phyloP scores from a whole-genome alignment of 225 moss, liverwort and hornwort genomes.

The Takakia lepidozioides region DNA sequence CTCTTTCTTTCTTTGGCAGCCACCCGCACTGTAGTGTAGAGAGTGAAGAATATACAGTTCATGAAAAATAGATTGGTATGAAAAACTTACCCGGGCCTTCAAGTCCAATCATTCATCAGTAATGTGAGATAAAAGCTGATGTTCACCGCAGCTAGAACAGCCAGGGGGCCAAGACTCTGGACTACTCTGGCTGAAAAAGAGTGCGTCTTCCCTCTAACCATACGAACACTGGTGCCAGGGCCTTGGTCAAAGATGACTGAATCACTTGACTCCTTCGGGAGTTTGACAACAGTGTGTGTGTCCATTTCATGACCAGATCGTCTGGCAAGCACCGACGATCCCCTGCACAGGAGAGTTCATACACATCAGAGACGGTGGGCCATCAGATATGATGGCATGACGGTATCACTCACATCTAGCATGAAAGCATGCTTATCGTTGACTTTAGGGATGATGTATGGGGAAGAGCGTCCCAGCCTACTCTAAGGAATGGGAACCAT shows the following conservation, averaged over 20 bases:
- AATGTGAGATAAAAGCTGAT: conserved; percentile 66
- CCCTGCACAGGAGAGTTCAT: conserved; percentile 19
- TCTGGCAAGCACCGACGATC: conserved; percentile 41
- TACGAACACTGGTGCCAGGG: conserved; percentile 24
- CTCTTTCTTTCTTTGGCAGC: too few species aligned
- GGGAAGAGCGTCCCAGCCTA: not conserved
- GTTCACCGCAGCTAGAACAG: conserved; percentile 42
- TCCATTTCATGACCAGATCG: conserved; percentile 32
- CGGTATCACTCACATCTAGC: not conserved
- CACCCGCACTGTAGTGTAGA: too few species aligned
- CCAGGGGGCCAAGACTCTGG: conserved; percentile 45
- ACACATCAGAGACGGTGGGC: not conserved
- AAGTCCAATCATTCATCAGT: conserved; percentile 86
- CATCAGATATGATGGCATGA: not conserved
- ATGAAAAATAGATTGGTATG: too few species aligned
- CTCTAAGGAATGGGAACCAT: too few species aligned
- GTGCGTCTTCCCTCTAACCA: conserved; percentile 36
- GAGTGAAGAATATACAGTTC: too few species aligned
- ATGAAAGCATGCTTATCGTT: not conserved
- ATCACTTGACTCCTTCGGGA: conserved; percentile 19
- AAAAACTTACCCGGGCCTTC: too few species aligned
- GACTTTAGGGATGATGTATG: not conserved
- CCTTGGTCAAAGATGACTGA: conserved; percentile 17
- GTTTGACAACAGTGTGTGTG: conserved; percentile 24
- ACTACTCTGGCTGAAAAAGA: conserved; percentile 33